These are phyloP conservation scores for Beta vulgaris DNA, from an alignment of 148 eudicot genomes.

Conservation along the genomic window DNA sequence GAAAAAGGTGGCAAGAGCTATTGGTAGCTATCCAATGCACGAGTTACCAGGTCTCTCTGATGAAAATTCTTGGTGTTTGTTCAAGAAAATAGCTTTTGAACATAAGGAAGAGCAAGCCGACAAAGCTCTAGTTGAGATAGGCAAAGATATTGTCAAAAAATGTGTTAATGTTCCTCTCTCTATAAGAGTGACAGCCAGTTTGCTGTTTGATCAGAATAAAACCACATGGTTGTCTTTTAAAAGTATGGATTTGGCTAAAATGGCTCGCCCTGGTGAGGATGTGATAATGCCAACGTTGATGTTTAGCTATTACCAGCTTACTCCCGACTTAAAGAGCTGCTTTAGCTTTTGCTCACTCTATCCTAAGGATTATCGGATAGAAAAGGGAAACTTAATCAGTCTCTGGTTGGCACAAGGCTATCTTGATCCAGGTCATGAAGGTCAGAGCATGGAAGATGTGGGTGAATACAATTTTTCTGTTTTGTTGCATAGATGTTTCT, in stretches of 20 bases:
- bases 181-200: conserved; percentile 19
- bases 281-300: conserved; percentile 10
- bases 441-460: too few species aligned
- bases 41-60: conserved; percentile 10
- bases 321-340: conserved; percentile 27
- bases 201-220: conserved; percentile 2
- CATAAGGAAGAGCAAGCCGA: background rate
- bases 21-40: background rate
- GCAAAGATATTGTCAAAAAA: conserved; percentile 25
- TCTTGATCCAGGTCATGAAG: too few species aligned
- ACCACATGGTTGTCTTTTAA: conserved; percentile 18
- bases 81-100: conserved; percentile 12
- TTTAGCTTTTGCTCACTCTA: conserved; percentile 17
- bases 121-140: background rate
- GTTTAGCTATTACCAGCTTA: conserved; percentile 33
- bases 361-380: too few species aligned
- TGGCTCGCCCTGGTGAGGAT: background rate
- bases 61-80: conserved; percentile 21
- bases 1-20: background rate
- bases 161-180: conserved; percentile 28
- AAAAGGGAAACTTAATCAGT: too few species aligned
- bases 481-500: too few species aligned
- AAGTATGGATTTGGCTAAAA: background rate
- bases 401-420: too few species aligned
- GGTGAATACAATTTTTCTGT: too few species aligned